These are phyloP conservation scores for Russula virescens DNA, from an alignment of 768 basidiomycete species.

Conservation along the genomic window DNA sequence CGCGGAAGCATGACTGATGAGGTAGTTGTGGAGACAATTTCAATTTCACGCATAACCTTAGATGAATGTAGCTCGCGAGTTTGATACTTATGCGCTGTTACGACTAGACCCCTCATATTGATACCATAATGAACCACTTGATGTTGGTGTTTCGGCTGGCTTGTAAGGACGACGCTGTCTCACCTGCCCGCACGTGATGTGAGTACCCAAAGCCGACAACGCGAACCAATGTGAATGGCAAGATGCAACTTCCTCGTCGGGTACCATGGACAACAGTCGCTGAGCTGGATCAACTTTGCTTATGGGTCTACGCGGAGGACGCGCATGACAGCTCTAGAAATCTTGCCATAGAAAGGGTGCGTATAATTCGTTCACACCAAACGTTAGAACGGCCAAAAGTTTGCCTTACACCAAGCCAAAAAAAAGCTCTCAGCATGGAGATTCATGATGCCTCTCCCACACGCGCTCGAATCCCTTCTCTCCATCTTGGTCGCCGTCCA, in stretches of 20 bases:
- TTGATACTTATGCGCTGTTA: not conserved
- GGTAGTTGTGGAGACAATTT: not conserved
- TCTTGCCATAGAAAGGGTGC: conserved; percentile 59
- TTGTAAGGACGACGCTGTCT: too few relatives aligned
- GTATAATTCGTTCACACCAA: conserved; percentile 24
- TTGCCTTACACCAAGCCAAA: not conserved
- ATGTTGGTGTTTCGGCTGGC: too few relatives aligned
- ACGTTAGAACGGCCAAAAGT: not conserved
- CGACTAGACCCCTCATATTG: not conserved
- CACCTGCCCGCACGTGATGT: conserved; percentile 4
- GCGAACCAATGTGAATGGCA: too few relatives aligned
- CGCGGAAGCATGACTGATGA: conserved; percentile 35
- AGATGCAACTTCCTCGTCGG: conserved; percentile 53
- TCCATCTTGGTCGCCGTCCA: conserved; percentile 54
- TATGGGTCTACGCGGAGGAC: conserved; percentile 68
- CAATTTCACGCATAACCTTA: not conserved
- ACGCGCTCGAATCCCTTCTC: conserved; percentile 70
- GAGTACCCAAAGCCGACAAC: not conserved
- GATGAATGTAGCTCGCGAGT: not conserved
- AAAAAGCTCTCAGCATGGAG: conserved; percentile 74
- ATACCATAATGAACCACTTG: not conserved
- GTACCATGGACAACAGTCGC: conserved; percentile 68
- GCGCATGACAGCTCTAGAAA: conserved; percentile 49
- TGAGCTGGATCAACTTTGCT: conserved; percentile 72
- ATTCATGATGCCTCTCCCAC: conserved; percentile 67